Conservation (phyloP, 352 stramenopile species). For the Poterioochromonas sp. region DNA sequence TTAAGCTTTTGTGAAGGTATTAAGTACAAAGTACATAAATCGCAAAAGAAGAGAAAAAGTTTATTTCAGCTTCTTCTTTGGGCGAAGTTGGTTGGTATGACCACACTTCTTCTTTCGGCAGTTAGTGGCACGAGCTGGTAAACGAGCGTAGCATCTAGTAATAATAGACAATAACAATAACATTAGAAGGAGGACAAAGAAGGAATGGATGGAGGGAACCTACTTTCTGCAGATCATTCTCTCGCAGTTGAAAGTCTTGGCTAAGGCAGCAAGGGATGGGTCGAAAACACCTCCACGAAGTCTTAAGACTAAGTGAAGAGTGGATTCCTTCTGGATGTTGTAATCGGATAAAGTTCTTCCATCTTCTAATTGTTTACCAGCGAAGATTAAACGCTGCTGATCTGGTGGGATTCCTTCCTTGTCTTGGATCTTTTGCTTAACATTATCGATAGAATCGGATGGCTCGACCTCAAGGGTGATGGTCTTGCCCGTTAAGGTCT, state of each 20-base stretch:
- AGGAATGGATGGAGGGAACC: not conserved
- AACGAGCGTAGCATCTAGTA: constrained; percentile 88
- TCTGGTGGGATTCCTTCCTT: constrained; percentile 89
- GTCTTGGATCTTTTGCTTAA: constrained; percentile 48
- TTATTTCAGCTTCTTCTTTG: constrained; percentile 99
- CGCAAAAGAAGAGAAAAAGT: constrained; percentile 33
- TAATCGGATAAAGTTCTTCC: constrained; percentile 63
- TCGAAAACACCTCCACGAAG: constrained; percentile 50
- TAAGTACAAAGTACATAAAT: no score
- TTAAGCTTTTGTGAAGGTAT: no score
- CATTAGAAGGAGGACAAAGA: not conserved
- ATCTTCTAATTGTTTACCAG: constrained; percentile 98
- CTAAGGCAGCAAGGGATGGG: constrained; percentile 24
- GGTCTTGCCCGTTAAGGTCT: constrained; percentile 69
- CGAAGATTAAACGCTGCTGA: constrained; percentile 99
- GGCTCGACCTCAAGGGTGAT: constrained; percentile 99
- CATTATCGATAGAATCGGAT: constrained; percentile 98
- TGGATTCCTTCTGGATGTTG: constrained; percentile 46
- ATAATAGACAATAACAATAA: not conserved
- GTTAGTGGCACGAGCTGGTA: constrained; percentile 96
- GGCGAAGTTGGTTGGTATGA: constrained; percentile 97
- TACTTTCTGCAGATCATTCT: constrained; percentile 29
- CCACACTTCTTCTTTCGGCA: constrained; percentile 99
- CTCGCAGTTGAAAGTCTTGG: constrained; percentile 35
- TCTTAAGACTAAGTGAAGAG: constrained; percentile 83